Percentiles rank a stretch among this genome's conserved stretches.
These are phyloP conservation scores for Moesziomyces sp. DNA, from an alignment of 1,284 basidiomycete genomes.

Conservation along the genomic window DNA sequence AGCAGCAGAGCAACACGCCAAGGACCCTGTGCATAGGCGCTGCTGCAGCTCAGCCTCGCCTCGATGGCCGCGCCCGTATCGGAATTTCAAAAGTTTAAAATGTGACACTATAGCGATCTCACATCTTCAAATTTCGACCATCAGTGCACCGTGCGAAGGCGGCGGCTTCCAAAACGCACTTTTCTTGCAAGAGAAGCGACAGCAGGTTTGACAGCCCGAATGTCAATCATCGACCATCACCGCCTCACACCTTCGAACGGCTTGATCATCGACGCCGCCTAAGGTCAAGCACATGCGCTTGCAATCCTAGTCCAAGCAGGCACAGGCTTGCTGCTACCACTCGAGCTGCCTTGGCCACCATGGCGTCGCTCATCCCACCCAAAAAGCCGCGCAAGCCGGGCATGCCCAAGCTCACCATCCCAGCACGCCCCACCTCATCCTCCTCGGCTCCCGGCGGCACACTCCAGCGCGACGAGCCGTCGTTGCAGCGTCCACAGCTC, in stretches of 20 bases:
- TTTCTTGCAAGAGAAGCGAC: too few relatives aligned
- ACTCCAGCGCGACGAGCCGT: conserved; percentile 19
- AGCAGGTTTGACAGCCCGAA: too few relatives aligned
- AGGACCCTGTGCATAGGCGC: too few relatives aligned
- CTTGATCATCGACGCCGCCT: too few relatives aligned
- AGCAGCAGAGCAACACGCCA: too few relatives aligned
- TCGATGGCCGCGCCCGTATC: not conserved
- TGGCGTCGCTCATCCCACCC: conserved; percentile 64
- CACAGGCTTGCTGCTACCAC: not conserved
- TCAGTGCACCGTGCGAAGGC: too few relatives aligned
- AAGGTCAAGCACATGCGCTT: not conserved
- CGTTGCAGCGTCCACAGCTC: conserved; percentile 31
- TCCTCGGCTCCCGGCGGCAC: conserved; percentile 33
- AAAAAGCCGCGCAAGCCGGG: conserved; percentile 56
- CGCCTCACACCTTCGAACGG: too few relatives aligned
- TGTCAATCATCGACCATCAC: too few relatives aligned
- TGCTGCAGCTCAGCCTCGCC: not conserved
- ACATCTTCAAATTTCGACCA: not conserved
- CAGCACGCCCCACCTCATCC: conserved; percentile 35
- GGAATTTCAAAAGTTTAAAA: conserved; percentile 7
- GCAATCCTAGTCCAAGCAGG: not conserved
- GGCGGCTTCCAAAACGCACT: too few relatives aligned
- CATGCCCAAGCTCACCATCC: conserved; percentile 64
- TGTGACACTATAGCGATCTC: not conserved
- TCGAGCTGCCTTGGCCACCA: conserved; percentile 14